phyloP scores from a whole-genome alignment of 371 early-diverging fungal genomes.

The Batkoa obscura region DNA sequence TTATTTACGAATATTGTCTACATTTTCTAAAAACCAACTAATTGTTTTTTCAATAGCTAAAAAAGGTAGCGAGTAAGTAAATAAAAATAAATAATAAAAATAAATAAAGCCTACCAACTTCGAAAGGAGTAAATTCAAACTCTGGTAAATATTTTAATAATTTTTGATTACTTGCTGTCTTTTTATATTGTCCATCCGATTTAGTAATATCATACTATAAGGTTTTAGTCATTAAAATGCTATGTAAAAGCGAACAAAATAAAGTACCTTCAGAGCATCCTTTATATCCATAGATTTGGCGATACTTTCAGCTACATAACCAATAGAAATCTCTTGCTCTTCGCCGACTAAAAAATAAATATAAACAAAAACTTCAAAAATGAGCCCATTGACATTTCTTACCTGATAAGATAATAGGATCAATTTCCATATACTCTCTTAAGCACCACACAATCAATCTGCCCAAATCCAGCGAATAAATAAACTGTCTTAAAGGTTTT shows the following conservation, averaged over 20 bases:
- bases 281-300: conserved; percentile 42
- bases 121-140: conserved; percentile 65
- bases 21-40: conserved; percentile 58
- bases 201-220: conserved; percentile 51
- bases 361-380: not conserved
- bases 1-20: conserved; percentile 32
- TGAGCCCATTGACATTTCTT: conserved; percentile 9
- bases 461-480: conserved; percentile 68
- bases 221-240: too few species aligned
- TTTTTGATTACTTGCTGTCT: conserved; percentile 72
- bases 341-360: conserved; percentile 47
- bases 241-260: too few species aligned
- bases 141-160: conserved; percentile 44
- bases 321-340: conserved; percentile 62
- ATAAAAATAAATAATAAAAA: too few species aligned
- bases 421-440: conserved; percentile 57
- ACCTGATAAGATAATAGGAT: conserved; percentile 72
- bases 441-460: conserved; percentile 65
- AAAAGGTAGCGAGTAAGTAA: not conserved
- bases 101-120: conserved; percentile 29
- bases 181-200: conserved; percentile 73
- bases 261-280: too few species aligned
- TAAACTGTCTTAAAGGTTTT: conserved; percentile 71
- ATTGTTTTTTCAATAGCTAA: conserved; percentile 56
- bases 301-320: conserved; percentile 56